Percentiles rank a stretch among this genome's conserved stretches.
Evolutionary conservation across 2,329 filamentous ascomycete genomes (phyloP).

Genomic region (Sporothrix curviconia): DNA sequence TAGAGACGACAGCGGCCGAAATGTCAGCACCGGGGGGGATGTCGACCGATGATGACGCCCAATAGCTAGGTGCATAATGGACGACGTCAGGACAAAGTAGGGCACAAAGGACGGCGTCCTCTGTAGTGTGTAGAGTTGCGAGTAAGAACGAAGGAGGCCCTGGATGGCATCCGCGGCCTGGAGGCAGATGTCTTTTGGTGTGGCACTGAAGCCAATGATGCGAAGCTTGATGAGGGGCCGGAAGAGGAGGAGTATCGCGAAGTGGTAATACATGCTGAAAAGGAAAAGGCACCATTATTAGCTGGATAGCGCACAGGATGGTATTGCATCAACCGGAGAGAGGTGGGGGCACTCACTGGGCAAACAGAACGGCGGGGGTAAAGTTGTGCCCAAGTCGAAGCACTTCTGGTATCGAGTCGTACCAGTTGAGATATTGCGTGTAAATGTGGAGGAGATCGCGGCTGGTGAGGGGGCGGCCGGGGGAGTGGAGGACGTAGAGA

Average conservation of each 20-base stretch:
- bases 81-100: slow-evolving; percentile 54
- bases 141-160: slow-evolving; percentile 49
- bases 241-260: slow-evolving; percentile 65
- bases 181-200: slow-evolving; percentile 59
- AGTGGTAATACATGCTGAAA: slow-evolving; percentile 62
- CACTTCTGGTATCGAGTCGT: slow-evolving; percentile 57
- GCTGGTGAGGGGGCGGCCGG: slow-evolving; percentile 57
- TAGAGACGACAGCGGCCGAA: neutral
- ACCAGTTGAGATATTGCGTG: slow-evolving; percentile 65
- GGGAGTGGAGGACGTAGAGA: slow-evolving; percentile 65
- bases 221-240: slow-evolving; percentile 61
- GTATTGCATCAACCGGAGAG: too few relatives aligned
- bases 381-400: slow-evolving; percentile 62
- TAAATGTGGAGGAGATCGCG: slow-evolving; percentile 58
- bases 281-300: neutral
- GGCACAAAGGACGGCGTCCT: slow-evolving; percentile 55
- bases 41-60: slow-evolving; percentile 32
- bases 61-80: slow-evolving; percentile 55
- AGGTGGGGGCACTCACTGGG: slow-evolving; percentile 58
- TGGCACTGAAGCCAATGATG: slow-evolving; percentile 57
- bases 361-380: slow-evolving; percentile 64
- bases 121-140: slow-evolving; percentile 51
- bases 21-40: slow-evolving; percentile 8
- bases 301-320: neutral
- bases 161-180: slow-evolving; percentile 56